phyloP scores from a whole-genome alignment of 176 grass and related monocot species.

The Bonia amplexicaulis region DNA sequence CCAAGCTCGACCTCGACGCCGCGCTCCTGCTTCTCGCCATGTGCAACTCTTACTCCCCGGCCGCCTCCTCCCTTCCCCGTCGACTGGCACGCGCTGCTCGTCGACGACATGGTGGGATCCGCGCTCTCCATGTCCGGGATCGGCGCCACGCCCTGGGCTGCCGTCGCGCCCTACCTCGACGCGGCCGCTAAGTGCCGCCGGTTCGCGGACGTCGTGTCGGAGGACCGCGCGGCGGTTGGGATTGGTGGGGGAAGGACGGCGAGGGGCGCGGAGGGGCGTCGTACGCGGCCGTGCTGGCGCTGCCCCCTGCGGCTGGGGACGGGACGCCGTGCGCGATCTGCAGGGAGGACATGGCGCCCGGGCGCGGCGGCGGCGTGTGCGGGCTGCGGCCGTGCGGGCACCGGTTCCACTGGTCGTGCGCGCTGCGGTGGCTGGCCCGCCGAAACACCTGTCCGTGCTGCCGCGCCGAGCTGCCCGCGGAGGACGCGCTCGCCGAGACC shows the following conservation, averaged over 20 bases:
- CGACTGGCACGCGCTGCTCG: constrained; percentile 62
- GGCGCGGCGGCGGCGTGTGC: constrained; percentile 38
- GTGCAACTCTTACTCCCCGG: constrained; percentile 65
- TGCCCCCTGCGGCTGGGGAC: constrained; percentile 34
- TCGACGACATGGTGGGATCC: constrained; percentile 36
- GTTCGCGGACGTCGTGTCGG: constrained; percentile 56
- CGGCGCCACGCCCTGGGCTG: constrained; percentile 59
- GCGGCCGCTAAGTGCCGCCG: constrained; percentile 71
- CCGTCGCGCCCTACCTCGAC: constrained; percentile 55
- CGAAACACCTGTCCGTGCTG: constrained; percentile 93
- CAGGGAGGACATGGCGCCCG: constrained; percentile 62
- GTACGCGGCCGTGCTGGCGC: constrained; percentile 42
- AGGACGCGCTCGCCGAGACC: constrained; percentile 59
- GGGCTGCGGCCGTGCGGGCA: constrained; percentile 64
- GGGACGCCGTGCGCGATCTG: constrained; percentile 69
- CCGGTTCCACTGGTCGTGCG: constrained; percentile 85
- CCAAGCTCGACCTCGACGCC: constrained; percentile 50
- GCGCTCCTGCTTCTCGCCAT: constrained; percentile 82
- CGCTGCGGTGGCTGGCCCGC: constrained; percentile 57
- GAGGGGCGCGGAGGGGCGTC: constrained; percentile 24
- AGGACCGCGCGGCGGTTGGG: background rate
- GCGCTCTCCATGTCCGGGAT: constrained; percentile 58
- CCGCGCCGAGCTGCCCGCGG: constrained; percentile 68
- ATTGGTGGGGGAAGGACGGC: background rate
- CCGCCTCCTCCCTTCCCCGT: constrained; percentile 1